Conservation (phyloP, 2,329 filamentous ascomycete species). For the Calycina marina region DNA sequence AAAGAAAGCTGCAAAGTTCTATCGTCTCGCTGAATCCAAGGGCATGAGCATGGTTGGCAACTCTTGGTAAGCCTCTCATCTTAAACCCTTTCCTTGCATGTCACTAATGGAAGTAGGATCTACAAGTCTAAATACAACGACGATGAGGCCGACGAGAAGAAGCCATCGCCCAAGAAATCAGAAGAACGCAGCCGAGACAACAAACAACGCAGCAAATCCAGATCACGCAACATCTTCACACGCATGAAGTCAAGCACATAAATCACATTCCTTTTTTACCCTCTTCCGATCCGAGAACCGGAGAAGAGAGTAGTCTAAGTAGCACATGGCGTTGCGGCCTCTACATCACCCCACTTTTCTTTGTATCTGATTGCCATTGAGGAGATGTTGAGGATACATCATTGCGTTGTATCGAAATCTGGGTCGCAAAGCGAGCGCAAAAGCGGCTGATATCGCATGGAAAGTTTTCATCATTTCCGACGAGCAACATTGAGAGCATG, state of each 20-base stretch:
- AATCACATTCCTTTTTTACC: not conserved
- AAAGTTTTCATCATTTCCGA: too few species aligned
- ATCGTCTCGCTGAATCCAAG: conserved; percentile 78
- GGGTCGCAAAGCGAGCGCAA: too few species aligned
- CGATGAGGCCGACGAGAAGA: not conserved
- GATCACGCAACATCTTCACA: not conserved
- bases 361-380: too few species aligned
- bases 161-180: conserved; percentile 1
- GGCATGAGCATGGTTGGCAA: conserved; percentile 97
- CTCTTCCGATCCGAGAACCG: too few species aligned
- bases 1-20: conserved; percentile 84
- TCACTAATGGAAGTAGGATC: conserved; percentile 47
- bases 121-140: conserved; percentile 75
- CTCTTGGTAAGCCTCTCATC: conserved; percentile 62
- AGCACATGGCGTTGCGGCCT: too few species aligned
- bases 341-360: too few species aligned
- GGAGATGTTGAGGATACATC: too few species aligned
- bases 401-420: too few species aligned
- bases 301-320: too few species aligned
- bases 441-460: too few species aligned
- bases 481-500: too few species aligned
- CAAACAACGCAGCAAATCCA: not conserved
- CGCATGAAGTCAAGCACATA: not conserved
- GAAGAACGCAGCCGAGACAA: not conserved
- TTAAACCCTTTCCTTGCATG: not conserved